Evolutionary conservation across 306 rosid species (phyloP), one percentile per base, ranked within the genome.

Genomic region (Rosa lucieae): DNA sequence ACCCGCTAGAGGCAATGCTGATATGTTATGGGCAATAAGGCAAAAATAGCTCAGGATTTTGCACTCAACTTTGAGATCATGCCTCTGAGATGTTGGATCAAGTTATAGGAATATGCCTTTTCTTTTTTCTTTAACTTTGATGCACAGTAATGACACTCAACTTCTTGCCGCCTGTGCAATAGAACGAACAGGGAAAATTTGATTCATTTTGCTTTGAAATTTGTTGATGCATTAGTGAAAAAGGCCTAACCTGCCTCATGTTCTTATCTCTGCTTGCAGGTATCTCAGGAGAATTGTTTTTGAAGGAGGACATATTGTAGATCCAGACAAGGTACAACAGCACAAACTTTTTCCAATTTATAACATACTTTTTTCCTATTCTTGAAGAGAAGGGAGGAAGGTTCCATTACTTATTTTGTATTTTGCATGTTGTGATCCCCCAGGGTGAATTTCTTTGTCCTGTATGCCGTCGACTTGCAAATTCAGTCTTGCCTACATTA

Each of bases 371-470:
- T 39, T 2, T 62, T 23, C 44, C 37, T n/a, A 42, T 29, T 76
- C 26, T 49, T 20, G 37, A 48, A 67, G 68, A 80, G 74, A 68
- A 58, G 14, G 42, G 75, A 78, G 66, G 76, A 52, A 35, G 78
- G 35, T 84, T 80, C 52, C 56, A 42, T 67, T 63, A 49, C 81
- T 69, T 26, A 69, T n/a, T 17, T 76, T 61, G 3, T 56, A 56
- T n/a, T 73, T 17, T 59, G 44, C 73, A 18, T 80, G 48, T 80
- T 29, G 3, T 67, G 14, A 39, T 40, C 26, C 21, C n/a, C 75
- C 76, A 96, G 99, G 99, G 99, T 52, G 99, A 96, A 81, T 91
- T 96, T 77, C 94, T 96, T 69, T 96, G 99, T 83, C 99, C 99
- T 35, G 97, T 93, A 70, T 96, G 99, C 67, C 97, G 99, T 35